A percentile compares a stretch with the other conserved stretches of the same genome.
These are phyloP conservation scores for Cucumis melo DNA, from an alignment of 306 rosid species.

Conservation along the genomic window DNA sequence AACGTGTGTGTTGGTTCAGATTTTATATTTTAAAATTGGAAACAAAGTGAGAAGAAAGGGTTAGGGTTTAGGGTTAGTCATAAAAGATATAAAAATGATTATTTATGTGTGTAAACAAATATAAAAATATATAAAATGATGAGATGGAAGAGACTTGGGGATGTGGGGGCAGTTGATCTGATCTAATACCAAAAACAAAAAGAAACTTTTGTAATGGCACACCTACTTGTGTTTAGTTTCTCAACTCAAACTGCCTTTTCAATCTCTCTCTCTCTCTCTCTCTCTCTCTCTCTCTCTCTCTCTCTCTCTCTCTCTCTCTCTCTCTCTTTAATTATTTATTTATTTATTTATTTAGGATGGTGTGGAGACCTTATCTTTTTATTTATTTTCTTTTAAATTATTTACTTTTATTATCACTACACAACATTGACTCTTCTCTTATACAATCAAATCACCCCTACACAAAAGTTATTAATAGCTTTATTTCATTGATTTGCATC, in stretches of 20 bases:
- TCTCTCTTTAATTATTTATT: background rate
- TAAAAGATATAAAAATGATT: no score
- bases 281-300: no score
- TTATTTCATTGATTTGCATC: no score
- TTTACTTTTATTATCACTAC: background rate
- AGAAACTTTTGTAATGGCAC: background rate
- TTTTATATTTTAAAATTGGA: background rate
- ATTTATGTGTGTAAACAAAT: no score
- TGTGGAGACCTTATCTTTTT: background rate
- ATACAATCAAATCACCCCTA: background rate
- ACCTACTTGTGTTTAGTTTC: no score
- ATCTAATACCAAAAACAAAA: background rate
- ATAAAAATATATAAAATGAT: no score
- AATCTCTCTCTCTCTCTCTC: no score
- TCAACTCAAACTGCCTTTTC: background rate
- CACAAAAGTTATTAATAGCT: no score
- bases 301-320: no score
- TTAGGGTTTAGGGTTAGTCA: background rate
- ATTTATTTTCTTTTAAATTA: background rate
- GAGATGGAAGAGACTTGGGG: background rate
- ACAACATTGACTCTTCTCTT: background rate
- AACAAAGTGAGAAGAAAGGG: no score
- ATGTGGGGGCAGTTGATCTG: background rate
- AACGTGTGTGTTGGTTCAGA: background rate
- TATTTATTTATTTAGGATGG: background rate